Conservation (phyloP, 2,329 filamentous ascomycete species). For the Didymosphaeria variabile region DNA sequence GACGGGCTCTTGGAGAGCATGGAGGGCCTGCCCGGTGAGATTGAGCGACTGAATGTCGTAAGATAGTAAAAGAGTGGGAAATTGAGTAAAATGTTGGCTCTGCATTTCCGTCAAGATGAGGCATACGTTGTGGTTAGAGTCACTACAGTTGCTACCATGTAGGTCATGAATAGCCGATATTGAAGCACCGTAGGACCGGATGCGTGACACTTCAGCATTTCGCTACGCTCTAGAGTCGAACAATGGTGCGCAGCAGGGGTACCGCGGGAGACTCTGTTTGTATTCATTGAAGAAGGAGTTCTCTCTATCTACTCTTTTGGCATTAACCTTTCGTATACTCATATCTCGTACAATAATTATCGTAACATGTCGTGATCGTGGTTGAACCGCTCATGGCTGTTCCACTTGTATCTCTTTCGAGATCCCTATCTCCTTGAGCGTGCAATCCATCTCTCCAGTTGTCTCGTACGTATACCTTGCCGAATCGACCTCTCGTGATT, state of each 20-base stretch:
- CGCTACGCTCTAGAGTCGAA: not conserved
- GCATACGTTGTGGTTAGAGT: no score
- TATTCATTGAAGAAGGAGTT: not conserved
- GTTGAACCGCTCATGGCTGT: not conserved
- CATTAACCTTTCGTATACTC: conserved; percentile 5
- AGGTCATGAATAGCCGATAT: no score
- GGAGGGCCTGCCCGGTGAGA: not conserved
- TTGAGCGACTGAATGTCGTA: not conserved
- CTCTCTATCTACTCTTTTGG: not conserved
- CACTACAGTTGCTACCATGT: no score
- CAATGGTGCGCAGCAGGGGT: not conserved
- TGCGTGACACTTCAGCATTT: not conserved
- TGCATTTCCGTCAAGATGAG: not conserved
- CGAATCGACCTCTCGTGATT: not conserved
- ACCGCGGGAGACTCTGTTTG: not conserved
- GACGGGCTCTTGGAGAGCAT: conserved; percentile 10
- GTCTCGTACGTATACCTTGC: not conserved
- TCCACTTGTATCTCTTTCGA: not conserved
- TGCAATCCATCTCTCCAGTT: not conserved
- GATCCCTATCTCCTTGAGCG: not conserved
- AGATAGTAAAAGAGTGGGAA: not conserved
- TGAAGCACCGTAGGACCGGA: not conserved
- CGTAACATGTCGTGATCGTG: conserved; percentile 1
- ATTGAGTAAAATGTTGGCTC: not conserved
- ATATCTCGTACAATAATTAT: not conserved